A percentile compares a stretch with the other conserved stretches of the same genome.
phyloP scores from a whole-genome alignment of 2,329 filamentous ascomycete genomes.

The Trichophyton mentagrophytes region DNA sequence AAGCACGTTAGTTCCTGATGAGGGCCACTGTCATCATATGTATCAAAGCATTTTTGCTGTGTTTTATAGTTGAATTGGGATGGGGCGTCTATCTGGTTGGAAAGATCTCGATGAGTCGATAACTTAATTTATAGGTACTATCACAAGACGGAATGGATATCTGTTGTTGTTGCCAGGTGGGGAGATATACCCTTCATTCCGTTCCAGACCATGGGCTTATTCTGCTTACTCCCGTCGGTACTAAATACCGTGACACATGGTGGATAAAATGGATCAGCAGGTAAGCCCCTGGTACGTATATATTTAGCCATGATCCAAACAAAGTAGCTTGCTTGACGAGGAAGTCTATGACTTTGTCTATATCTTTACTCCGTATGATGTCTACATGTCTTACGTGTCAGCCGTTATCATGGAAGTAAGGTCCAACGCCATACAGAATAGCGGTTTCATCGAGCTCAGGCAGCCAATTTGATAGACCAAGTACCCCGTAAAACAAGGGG shows the following conservation, averaged over 20 bases:
- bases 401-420: not conserved
- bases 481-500: not conserved
- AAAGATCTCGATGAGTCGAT: not conserved
- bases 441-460: not conserved
- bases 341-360: not conserved
- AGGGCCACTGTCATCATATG: not conserved
- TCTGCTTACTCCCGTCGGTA: not conserved
- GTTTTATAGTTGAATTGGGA: not conserved
- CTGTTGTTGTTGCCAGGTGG: not conserved
- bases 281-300: not conserved
- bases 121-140: not conserved
- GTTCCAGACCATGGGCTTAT: not conserved
- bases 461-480: not conserved
- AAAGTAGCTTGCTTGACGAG: not conserved
- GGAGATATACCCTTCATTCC: not conserved
- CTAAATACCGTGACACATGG: not conserved
- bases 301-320: not conserved
- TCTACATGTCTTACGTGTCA: not conserved
- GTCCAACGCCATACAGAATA: not conserved
- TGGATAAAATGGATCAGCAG: not conserved
- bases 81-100: conserved; percentile 1
- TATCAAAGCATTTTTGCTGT: not conserved
- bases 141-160: not conserved
- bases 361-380: not conserved
- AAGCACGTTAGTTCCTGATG: not conserved